These are phyloP conservation scores for Medicago truncatula DNA, from an alignment of 306 rosid species.

Conservation along the genomic window MtrunA17r5.0-ANR NC_053043.1:5989001-5989500, in stretches of 20 bases:
- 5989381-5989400: conserved; percentile 27
- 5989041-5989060: conserved; percentile 43
- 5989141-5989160: neutral
- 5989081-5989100: conserved; percentile 41
- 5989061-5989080: conserved; percentile 48
- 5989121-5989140: neutral
- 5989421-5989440: neutral
- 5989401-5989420: neutral
- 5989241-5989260: too few species aligned
- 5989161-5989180: neutral
- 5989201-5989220: neutral
- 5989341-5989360: conserved; percentile 47
- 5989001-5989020: neutral
- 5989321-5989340: conserved; percentile 31
- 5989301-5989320: neutral
- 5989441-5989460: neutral
- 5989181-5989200: neutral
- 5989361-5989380: neutral
- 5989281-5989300: too few species aligned
- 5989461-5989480: neutral
- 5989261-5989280: neutral
- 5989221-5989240: too few species aligned
- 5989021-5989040: conserved; percentile 28
- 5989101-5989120: conserved; percentile 24
- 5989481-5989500: neutral